Evolutionary conservation across 2,329 filamentous ascomycete species (phyloP), one percentile per base, ranked within the genome.

Genomic region (Fusarium anguioides): DNA sequence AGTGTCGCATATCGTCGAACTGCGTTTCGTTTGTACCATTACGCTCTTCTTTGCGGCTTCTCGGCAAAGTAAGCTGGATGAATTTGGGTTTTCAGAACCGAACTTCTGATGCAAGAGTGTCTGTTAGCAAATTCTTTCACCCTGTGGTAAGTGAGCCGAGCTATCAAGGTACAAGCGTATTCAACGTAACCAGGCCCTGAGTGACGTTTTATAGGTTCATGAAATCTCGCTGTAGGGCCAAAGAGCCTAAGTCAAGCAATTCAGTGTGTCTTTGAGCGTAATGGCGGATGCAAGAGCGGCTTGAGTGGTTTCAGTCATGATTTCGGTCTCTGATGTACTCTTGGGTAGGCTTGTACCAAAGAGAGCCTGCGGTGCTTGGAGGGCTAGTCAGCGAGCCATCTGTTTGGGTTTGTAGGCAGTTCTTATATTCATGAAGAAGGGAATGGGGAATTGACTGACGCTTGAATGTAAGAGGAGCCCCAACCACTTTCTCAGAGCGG

Each of bases 341-440:
- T 27, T 9, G 5, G 18, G 29, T 11, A 6, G 9, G 14, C 15
- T 15, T 6, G 21, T 15, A 7, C 8, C 7, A 8, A 10, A n/a
- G 11, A 8, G n/a, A 35, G 4, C 10, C 18, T 47, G 14, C 23
- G 3, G 1, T 27, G 3, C 24, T 4, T 42, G 7, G 12, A 12
- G 12, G 10, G 9, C 14, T 33, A 2, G 27, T 36, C 21, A 18
- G 15, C 9, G n/a, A n/a, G 8, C 11, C 23, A 15, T 26, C 14
- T 18, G 4, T 3, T 1, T 11, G 6, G 6, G 5, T 2, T 8
- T 8, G 12, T 17, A 3, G 14, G 3, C 11, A 9, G 4, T 20
- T 10, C 5, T 11, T 4, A n/a, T 4, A 5, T 8, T 6, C n/a
- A 27, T 6, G 4, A 41, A 20, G 14, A 20, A n/a, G 18, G 17